Conservation (phyloP, 768 basidiomycete species). For the Psilocybe cyanescens region DNA sequence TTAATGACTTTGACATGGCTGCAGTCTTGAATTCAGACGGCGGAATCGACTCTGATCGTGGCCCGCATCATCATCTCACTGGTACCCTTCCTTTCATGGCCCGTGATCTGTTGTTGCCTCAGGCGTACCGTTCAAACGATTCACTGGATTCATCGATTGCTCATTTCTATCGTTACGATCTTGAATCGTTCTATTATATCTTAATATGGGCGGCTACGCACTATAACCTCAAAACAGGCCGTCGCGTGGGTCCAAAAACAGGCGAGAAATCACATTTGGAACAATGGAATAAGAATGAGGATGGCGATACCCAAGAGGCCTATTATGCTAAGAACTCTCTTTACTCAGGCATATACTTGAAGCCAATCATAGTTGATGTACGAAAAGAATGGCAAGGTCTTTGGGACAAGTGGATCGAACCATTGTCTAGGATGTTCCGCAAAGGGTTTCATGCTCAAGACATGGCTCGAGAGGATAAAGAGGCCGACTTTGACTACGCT, state of each 20-base stretch:
- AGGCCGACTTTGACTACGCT: background rate
- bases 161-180: slow-evolving; percentile 24
- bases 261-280: too few species aligned
- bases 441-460: background rate
- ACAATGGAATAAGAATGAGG: too few species aligned
- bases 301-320: too few species aligned
- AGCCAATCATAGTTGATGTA: background rate
- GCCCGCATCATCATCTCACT: slow-evolving; percentile 24
- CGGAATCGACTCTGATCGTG: background rate
- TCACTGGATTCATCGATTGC: background rate
- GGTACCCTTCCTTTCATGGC: slow-evolving; percentile 24
- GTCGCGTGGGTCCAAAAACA: too few species aligned
- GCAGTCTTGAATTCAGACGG: background rate
- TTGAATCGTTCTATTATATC: slow-evolving; percentile 28
- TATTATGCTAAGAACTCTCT: too few species aligned
- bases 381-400: background rate
- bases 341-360: too few species aligned
- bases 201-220: slow-evolving; percentile 22
- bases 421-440: background rate
- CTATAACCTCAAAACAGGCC: slow-evolving; percentile 5
- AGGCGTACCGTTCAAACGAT: background rate
- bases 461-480: background rate
- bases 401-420: background rate
- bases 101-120: slow-evolving; percentile 14
- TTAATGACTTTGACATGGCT: background rate